Conservation (phyloP, 2,329 filamentous ascomycete genomes). For the Aspergillus sp. region DNA sequence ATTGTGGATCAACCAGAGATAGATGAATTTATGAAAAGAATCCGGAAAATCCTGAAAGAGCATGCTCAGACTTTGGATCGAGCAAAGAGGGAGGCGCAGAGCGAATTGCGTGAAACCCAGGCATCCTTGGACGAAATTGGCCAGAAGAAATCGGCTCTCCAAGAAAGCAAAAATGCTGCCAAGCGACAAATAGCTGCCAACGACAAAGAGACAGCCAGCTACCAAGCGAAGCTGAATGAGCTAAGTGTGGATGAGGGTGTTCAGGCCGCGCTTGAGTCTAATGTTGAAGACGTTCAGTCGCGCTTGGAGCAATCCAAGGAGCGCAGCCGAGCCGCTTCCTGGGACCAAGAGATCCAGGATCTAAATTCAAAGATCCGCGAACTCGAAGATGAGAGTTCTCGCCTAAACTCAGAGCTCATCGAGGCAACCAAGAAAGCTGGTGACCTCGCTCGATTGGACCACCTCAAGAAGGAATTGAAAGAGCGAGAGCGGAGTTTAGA, state of each 20-base stretch:
- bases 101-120: conserved; percentile 76
- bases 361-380: conserved; percentile 68
- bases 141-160: conserved; percentile 71
- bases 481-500: conserved; percentile 75
- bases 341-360: conserved; percentile 71
- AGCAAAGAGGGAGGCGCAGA: conserved; percentile 71
- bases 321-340: conserved; percentile 66
- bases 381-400: conserved; percentile 73
- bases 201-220: conserved; percentile 67
- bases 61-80: conserved; percentile 79
- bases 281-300: conserved; percentile 69
- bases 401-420: conserved; percentile 77
- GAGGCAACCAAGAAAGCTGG: conserved; percentile 80
- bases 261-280: conserved; percentile 75
- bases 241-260: conserved; percentile 85
- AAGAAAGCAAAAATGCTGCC: conserved; percentile 74
- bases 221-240: conserved; percentile 71
- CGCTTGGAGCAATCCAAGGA: conserved; percentile 66
- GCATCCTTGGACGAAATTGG: conserved; percentile 73
- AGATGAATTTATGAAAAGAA: conserved; percentile 74
- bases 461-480: conserved; percentile 77
- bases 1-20: conserved; percentile 76
- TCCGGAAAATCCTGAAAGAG: conserved; percentile 75
- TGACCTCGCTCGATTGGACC: conserved; percentile 82
- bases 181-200: conserved; percentile 74